A percentile compares a stretch with the other conserved stretches of the same genome.
Conservation (phyloP, 306 rosid species). For the Senna tora region DNA sequence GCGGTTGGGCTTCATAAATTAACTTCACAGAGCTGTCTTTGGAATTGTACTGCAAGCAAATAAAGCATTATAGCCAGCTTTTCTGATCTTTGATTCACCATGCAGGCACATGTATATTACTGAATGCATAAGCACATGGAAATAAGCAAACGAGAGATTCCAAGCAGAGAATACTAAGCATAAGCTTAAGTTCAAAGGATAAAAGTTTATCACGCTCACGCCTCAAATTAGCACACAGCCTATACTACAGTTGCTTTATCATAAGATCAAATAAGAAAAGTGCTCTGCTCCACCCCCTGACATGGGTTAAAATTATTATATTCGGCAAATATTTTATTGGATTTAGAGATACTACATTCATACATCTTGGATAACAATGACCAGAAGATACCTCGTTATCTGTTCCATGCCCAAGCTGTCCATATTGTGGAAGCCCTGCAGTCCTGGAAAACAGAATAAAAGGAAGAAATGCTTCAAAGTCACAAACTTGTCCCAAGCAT, state of each 20-base stretch:
- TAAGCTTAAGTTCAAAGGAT: conserved; percentile 6
- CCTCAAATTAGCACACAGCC: neutral
- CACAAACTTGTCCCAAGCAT: conserved; percentile 25
- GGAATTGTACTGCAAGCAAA: conserved; percentile 77
- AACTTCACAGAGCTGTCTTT: conserved; percentile 89
- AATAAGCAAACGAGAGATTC: conserved; percentile 1
- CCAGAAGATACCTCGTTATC: conserved; percentile 79
- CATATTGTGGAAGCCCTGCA: conserved; percentile 92
- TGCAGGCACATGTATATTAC: neutral
- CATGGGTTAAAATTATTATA: conserved; percentile 3
- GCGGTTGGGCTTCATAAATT: conserved; percentile 94
- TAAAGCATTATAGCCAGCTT: conserved; percentile 38
- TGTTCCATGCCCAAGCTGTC: conserved; percentile 97
- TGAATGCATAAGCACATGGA: neutral
- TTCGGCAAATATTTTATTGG: neutral
- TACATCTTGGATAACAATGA: conserved; percentile 20
- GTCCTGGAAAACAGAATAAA: conserved; percentile 58
- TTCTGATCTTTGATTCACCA: neutral
- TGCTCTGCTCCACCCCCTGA: neutral
- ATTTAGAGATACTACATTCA: neutral
- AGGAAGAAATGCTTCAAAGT: conserved; percentile 25
- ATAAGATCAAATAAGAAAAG: neutral
- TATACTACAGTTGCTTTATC: conserved; percentile 19
- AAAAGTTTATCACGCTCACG: neutral
- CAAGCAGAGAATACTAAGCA: neutral